Percentiles rank a stretch among this genome's conserved stretches.
phyloP scores from a whole-genome alignment of 805 yeast species.

The Pichia manshurica region DNA sequence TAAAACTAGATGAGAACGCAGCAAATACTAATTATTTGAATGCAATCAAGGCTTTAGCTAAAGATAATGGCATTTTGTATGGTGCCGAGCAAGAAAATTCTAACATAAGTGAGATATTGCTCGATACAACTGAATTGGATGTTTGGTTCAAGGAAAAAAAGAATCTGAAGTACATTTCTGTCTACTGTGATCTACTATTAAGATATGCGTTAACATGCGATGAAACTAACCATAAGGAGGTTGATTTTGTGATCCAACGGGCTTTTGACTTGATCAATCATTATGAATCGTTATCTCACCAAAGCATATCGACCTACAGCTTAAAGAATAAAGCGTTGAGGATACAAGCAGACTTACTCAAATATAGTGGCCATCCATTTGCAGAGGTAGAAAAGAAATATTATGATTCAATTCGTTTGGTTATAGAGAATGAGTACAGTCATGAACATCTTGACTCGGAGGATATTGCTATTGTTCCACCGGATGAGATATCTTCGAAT shows the following conservation, averaged over 20 bases:
- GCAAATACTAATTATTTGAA: conserved; percentile 33
- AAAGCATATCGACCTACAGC: conserved; percentile 23
- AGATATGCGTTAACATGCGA: conserved; percentile 35
- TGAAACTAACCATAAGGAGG: conserved; percentile 21
- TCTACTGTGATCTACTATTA: conserved; percentile 34
- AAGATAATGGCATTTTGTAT: conserved; percentile 22
- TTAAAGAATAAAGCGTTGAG: conserved; percentile 32
- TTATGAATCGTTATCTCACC: conserved; percentile 22
- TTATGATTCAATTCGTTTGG: conserved; percentile 25
- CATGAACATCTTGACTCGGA: conserved; percentile 8
- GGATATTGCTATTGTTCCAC: conserved; percentile 22
- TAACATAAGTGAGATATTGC: conserved; percentile 19
- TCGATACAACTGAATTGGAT: conserved; percentile 21
- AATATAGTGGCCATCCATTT: conserved; percentile 17
- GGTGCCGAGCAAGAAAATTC: conserved; percentile 16
- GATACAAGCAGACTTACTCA: conserved; percentile 32
- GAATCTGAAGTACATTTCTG: conserved; percentile 29
- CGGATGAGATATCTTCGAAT: conserved; percentile 18
- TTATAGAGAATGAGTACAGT: conserved; percentile 23
- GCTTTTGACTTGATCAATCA: conserved; percentile 29
- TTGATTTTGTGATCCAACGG: conserved; percentile 23
- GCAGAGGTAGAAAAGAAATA: conserved; percentile 27
- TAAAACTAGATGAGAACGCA: conserved; percentile 26
- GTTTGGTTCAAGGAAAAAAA: conserved; percentile 26
- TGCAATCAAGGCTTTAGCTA: conserved; percentile 29